Evolutionary conservation across 2,329 filamentous ascomycete species (phyloP), one percentile per base, ranked within the genome.

Genomic region (Penicillium vulpinum): DNA sequence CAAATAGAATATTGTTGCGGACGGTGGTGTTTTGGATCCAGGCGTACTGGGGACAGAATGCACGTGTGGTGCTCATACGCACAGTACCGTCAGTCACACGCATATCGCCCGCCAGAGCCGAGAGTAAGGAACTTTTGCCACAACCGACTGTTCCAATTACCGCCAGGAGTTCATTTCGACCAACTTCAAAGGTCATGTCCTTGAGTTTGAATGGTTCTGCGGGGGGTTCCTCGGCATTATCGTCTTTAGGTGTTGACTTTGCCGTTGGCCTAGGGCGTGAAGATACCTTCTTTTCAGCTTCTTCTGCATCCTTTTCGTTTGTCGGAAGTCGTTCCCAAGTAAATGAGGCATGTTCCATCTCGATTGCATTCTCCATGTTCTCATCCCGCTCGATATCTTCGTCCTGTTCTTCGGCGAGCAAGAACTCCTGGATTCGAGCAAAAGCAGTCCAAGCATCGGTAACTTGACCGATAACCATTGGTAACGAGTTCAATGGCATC

Each of bases 11-110:
- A 68, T 99, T 99, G 33, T 96, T 86, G 60, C 86, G 87, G 4
- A 97, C 84, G 0, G 88, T 90, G 0, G 91, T 83, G 68, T 97
- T 97, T 70, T 97, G 93, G 47, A 99, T 96, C 94, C 94, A 99
- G 0, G 94, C 91, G 69, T 96, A 96, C 71, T 99, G 93, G 0
- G 93, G 93, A 63, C 94, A 97, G 67, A 96, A 97, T 0, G 93
- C 91, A 60, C 92, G 83, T 3, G 86, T 88, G 0, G 91, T 91
- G 39, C 92, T 90, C 64, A 88, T 89, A 43, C 92, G 85, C 90
- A 97, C 57, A 26, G 43, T 91, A 16, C 94, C 93, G 1, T 91
- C 91, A 39, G 63, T 70, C 16, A 69, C 51, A 18, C 69, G 86
- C 93, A 97, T 97, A 62, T 97, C 93, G 24, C 94, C 93, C 1